phyloP scores from a whole-genome alignment of 1,284 basidiomycete genomes.

The Neonothopanus nambi region DNA sequence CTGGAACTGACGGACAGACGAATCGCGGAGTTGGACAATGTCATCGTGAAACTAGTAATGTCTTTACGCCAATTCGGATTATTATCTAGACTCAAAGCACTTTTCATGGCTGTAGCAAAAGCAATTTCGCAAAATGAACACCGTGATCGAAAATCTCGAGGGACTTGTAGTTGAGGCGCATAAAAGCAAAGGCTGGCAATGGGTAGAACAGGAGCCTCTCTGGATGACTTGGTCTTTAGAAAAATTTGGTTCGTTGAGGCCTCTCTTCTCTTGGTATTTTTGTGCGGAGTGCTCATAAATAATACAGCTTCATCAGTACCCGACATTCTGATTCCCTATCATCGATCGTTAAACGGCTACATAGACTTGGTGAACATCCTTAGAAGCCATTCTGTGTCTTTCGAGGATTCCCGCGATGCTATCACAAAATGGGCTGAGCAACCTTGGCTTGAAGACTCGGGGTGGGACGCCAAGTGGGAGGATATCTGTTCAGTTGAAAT shows the following conservation, averaged over 20 bases:
- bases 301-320: slow-evolving; percentile 55
- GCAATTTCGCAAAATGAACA: slow-evolving; percentile 63
- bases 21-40: slow-evolving; percentile 57
- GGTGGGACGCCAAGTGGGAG: slow-evolving; percentile 74
- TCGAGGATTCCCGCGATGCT: slow-evolving; percentile 62
- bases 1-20: slow-evolving; percentile 66
- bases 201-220: slow-evolving; percentile 65
- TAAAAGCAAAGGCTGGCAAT: slow-evolving; percentile 66
- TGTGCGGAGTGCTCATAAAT: not conserved
- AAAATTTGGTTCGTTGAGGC: slow-evolving; percentile 66
- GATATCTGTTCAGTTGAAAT: slow-evolving; percentile 73
- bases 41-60: slow-evolving; percentile 63
- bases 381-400: slow-evolving; percentile 62
- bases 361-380: slow-evolving; percentile 56
- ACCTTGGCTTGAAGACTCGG: slow-evolving; percentile 58
- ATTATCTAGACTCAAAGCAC: slow-evolving; percentile 5
- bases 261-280: not conserved
- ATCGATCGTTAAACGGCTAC: slow-evolving; percentile 63
- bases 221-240: slow-evolving; percentile 82
- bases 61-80: not conserved
- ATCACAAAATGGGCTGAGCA: slow-evolving; percentile 68
- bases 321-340: slow-evolving; percentile 61
- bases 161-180: slow-evolving; percentile 63
- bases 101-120: slow-evolving; percentile 52
- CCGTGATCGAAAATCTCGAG: slow-evolving; percentile 63